Base-by-base conservation (phyloP, 768 basidiomycete species). In the Psilocybe subaeruginosa region DNA sequence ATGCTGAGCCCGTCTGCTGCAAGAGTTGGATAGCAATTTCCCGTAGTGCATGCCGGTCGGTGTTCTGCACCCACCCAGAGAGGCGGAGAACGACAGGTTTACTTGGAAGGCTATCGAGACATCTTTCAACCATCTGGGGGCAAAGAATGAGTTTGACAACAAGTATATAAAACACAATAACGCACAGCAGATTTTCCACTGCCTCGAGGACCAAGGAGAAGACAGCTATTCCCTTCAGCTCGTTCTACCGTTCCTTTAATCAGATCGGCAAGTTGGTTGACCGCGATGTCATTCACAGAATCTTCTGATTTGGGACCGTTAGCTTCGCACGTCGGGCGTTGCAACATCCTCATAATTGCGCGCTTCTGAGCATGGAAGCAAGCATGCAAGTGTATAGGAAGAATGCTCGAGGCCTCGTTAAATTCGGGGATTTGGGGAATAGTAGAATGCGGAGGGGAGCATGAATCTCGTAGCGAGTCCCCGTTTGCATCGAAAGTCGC, bases 181-280 rank as follows among this genome's bases (percentile, higher is more conserved):
- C 85, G 68, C 72, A 93, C 93, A 61, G 80, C 79, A 1, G 91
- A 89, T 76, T 98, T 97, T 17, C 95, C 96, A 63, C 89, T 91
- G 14, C 93, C 93, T 61, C 88, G 81, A 1, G 93, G 89, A 17
- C 96, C 96, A 47, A 95, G 79, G 3, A 98, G 70, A 57, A 97
- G 80, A 69, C 95, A 97, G 60, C 95, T 97, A 64, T 98, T 98
- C 3, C 96, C 95, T 78, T 98, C 96, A 8, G 90, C 91, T 30
- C 95, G 84, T 19, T 76, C 76, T 4, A 91, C 80, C 1, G 93
- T 93, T 9, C 95, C 95, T 19, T 75, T 71, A 4, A 97, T 77
- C 19, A 98, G 74, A 50, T 85, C 82, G 1, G 74, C 69, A 11
- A 98, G 72, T 58, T 92, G 86, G 35, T 83, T 69, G 29, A 80